A percentile compares a stretch with the other conserved stretches of the same genome.
Conservation (phyloP, 2,329 filamentous ascomycete species). For the Ophiostoma tasmaniense region DNA sequence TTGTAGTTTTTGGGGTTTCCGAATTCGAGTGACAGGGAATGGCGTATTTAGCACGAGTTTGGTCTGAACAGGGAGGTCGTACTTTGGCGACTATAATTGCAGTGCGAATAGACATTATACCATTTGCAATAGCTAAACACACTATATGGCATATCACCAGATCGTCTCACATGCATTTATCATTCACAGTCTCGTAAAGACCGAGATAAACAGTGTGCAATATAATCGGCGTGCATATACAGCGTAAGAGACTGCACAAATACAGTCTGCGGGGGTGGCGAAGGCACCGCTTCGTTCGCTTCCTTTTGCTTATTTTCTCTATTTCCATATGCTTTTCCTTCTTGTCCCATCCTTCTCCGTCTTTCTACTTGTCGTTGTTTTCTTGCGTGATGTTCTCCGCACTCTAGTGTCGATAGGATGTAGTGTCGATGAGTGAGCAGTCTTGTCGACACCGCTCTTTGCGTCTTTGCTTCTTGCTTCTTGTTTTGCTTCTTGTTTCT, state of each 20-base stretch:
- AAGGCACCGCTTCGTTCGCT: neutral
- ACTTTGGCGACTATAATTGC: neutral
- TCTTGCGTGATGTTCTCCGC: conserved; percentile 1
- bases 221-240: no score
- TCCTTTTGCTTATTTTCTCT: neutral
- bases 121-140: neutral
- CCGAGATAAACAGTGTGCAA: no score
- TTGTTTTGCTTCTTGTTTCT: neutral
- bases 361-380: neutral
- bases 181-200: no score
- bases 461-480: neutral
- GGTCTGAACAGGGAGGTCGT: neutral
- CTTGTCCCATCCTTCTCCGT: neutral
- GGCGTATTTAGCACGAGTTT: neutral
- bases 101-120: neutral
- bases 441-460: neutral
- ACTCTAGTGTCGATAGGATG: no score
- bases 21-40: neutral
- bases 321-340: neutral
- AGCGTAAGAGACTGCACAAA: no score
- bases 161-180: no score
- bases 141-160: neutral
- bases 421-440: neutral
- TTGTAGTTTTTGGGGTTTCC: neutral
- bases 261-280: no score